These are phyloP conservation scores for Xerocomus alliaceus DNA, from an alignment of 1,284 basidiomycete genomes.

Conservation along the genomic window DNA sequence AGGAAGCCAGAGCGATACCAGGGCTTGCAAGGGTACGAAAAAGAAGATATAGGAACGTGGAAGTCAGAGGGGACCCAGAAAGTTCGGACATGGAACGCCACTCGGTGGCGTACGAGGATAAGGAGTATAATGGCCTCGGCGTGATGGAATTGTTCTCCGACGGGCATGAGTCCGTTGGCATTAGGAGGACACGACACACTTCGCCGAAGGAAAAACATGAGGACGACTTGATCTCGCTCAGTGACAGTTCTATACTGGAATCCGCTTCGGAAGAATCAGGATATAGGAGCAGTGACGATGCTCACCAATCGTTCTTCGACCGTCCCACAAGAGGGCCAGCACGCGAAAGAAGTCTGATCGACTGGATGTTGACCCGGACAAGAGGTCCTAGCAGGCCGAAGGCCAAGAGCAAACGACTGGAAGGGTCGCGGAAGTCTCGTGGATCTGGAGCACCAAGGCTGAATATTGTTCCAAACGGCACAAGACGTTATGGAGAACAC, in stretches of 20 bases:
- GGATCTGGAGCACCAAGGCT: slow-evolving; percentile 18
- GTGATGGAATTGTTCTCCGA: slow-evolving; percentile 20
- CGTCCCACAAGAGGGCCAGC: slow-evolving; percentile 28
- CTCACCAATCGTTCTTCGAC: slow-evolving; percentile 41
- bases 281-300: slow-evolving; percentile 36
- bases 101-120: neutral
- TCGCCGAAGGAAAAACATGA: slow-evolving; percentile 6
- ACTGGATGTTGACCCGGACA: slow-evolving; percentile 62
- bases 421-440: slow-evolving; percentile 15
- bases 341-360: slow-evolving; percentile 56
- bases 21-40: slow-evolving; percentile 53
- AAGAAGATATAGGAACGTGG: slow-evolving; percentile 36
- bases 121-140: neutral
- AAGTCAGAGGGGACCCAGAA: slow-evolving; percentile 57
- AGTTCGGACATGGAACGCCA: slow-evolving; percentile 48
- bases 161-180: slow-evolving; percentile 14
- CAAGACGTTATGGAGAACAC: slow-evolving; percentile 39
- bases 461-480: slow-evolving; percentile 48
- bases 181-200: slow-evolving; percentile 9
- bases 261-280: slow-evolving; percentile 39
- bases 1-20: slow-evolving; percentile 47
- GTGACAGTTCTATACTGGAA: slow-evolving; percentile 26
- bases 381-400: slow-evolving; percentile 38
- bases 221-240: slow-evolving; percentile 35
- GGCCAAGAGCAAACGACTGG: slow-evolving; percentile 13